Conservation (phyloP, 1,139 yeast species). For the Geotrichum siamense region DNA sequence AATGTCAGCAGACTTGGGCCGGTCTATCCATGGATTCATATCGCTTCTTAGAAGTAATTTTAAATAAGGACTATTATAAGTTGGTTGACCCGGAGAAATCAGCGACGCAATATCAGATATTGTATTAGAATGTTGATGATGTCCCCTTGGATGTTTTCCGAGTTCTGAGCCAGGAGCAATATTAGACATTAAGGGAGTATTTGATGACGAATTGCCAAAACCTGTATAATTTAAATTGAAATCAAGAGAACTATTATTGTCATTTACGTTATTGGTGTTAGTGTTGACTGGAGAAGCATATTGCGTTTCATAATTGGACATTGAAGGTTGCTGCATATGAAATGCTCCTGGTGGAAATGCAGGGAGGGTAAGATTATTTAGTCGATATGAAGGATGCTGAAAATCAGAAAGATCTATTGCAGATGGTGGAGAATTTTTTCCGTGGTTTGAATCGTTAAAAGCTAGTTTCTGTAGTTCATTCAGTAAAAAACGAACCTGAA, state of each 20-base stretch:
- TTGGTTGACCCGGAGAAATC: constrained; percentile 7
- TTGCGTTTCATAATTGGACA: not conserved
- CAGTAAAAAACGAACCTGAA: constrained; percentile 35
- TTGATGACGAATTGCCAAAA: not conserved
- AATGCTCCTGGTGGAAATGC: not conserved
- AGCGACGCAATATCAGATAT: constrained; percentile 9
- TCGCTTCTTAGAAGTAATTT: constrained; percentile 6
- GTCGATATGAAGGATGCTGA: constrained; percentile 1
- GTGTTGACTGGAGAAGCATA: not conserved
- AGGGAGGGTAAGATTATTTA: constrained; percentile 8
- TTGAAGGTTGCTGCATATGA: not conserved
- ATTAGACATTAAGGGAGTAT: not conserved
- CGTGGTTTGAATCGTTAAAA: constrained; percentile 24
- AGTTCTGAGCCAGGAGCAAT: constrained; percentile 6
- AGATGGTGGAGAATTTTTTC: constrained; percentile 4
- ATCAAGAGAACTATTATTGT: not conserved
- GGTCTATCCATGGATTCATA: constrained; percentile 18
- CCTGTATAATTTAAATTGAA: constrained; percentile 1
- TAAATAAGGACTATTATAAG: constrained; percentile 1
- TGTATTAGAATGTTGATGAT: constrained; percentile 14
- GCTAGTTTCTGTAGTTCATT: constrained; percentile 35
- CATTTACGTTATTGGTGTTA: constrained; percentile 7
- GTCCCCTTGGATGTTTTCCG: constrained; percentile 6
- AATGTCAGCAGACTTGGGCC: constrained; percentile 29
- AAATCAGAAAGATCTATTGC: constrained; percentile 4